Base-by-base conservation (phyloP, 1,284 basidiomycete genomes). In the Heliocybe sulcata region DNA sequence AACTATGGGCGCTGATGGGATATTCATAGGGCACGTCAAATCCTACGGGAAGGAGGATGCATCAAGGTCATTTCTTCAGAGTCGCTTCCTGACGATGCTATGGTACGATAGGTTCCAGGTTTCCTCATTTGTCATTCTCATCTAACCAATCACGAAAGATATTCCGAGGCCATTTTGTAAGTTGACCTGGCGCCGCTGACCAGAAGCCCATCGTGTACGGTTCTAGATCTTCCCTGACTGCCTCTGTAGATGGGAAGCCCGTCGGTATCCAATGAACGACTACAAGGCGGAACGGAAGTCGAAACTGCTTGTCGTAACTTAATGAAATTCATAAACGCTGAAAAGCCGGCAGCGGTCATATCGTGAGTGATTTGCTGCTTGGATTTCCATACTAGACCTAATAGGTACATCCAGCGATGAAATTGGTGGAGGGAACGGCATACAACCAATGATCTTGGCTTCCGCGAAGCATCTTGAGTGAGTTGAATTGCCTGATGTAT, bases 341-440 rank as follows among this genome's bases (percentile, higher is more conserved):
- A 20, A 23, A 49, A 25, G 22, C 47, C 29, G 73, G 75, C 1
- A 67, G 72, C 1, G 59, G 63, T 12, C 65, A 72, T 48, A 72
- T 73, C 62, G 8, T 73, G 72, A 14, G 65, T 71, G 1, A 68
- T 77, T 14, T 74, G 74, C 11, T 49, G 8, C 47, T 16, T 49
- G 10, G 47, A 3, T 25, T 4, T 4, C 22, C 6, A n/a, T 42
- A 42, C 19, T 6, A 42, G 16, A 6, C 6, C 38, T 42, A 6
- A 42, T 42, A n/a, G 38, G 16, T 25, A 11, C 16, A n/a, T 11
- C 4, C 47, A 49, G 47, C 3, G 76, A 77, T 53, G 79, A 82
- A 63, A 81, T 83, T 48, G 81, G 82, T 14, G 82, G 81, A 10
- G 76, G 74, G 14, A 83, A 83, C 60, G 81, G 82, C 31, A 72